These are phyloP conservation scores for Eucalyptus erythrocorys DNA, from an alignment of 345 rosid species.

Conservation along the genomic window DNA sequence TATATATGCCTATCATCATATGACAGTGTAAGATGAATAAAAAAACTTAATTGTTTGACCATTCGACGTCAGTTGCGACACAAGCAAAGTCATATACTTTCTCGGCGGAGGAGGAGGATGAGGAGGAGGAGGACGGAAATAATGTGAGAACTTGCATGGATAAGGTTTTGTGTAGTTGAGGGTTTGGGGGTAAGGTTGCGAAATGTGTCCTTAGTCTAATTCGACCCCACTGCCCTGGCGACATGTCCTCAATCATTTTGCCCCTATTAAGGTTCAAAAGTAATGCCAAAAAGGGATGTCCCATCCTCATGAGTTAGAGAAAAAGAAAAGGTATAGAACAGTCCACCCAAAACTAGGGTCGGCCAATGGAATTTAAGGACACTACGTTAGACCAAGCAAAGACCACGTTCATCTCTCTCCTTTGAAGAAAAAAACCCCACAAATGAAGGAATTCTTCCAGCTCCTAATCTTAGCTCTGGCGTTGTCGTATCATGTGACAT, in stretches of 20 bases:
- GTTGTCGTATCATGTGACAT: not conserved
- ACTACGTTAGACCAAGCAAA: not conserved
- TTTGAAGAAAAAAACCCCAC: not conserved
- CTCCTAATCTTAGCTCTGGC: not conserved
- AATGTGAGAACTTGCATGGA: not conserved
- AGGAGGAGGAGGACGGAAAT: not conserved
- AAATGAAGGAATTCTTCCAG: not conserved
- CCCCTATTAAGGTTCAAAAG: slow-evolving; percentile 12
- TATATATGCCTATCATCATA: not conserved
- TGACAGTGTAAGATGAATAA: not conserved
- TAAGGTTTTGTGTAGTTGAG: slow-evolving; percentile 1
- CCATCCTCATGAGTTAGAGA: not conserved
- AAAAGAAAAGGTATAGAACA: not conserved
- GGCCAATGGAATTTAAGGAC: not conserved
- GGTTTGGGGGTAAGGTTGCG: not conserved
- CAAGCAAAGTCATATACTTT: not conserved
- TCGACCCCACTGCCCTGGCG: slow-evolving; percentile 15
- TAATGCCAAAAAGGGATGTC: slow-evolving; percentile 12
- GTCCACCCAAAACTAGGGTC: not conserved
- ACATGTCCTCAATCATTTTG: slow-evolving; percentile 9
- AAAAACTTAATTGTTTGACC: not conserved
- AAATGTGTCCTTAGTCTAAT: slow-evolving; percentile 19
- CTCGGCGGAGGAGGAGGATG: not conserved
- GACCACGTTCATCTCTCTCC: not conserved
- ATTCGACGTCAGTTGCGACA: not conserved